Percentiles rank a stretch among this genome's conserved stretches.
Conservation (phyloP, 2,329 filamentous ascomycete species). For the Fusarium papillatum region DNA sequence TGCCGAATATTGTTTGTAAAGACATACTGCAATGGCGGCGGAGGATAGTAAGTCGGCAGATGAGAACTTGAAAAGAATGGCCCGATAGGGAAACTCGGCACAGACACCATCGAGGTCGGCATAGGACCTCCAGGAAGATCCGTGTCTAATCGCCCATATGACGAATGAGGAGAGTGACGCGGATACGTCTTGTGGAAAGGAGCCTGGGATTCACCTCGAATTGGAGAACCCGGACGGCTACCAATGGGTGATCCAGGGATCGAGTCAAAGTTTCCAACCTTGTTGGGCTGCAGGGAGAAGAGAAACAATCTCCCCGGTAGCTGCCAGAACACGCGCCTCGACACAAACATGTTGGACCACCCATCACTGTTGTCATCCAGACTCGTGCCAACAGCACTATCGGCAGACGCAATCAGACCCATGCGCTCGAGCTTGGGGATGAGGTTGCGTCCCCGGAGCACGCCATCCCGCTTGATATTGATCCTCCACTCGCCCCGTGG, state of each 20-base stretch:
- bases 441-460: constrained; percentile 85
- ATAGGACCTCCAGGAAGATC: constrained; percentile 57
- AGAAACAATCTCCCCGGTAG: constrained; percentile 88
- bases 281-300: constrained; percentile 81
- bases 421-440: constrained; percentile 94
- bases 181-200: constrained; percentile 39
- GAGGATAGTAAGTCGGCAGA: constrained; percentile 92
- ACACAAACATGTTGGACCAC: constrained; percentile 88
- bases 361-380: constrained; percentile 72
- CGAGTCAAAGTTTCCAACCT: constrained; percentile 44
- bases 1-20: constrained; percentile 86
- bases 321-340: constrained; percentile 90
- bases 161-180: constrained; percentile 45
- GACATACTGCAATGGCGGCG: constrained; percentile 84
- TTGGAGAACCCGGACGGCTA: constrained; percentile 68
- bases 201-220: constrained; percentile 46
- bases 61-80: constrained; percentile 88
- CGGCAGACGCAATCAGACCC: constrained; percentile 84
- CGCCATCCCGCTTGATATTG: constrained; percentile 87
- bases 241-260: constrained; percentile 64
- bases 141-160: constrained; percentile 42
- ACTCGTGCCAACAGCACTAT: constrained; percentile 80
- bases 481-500: constrained; percentile 91
- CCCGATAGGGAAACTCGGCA: constrained; percentile 63
- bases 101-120: constrained; percentile 48